Evolutionary conservation across 2,329 filamentous ascomycete genomes (phyloP).

Genomic region (Tolypocladium cylindrosporum): DNA sequence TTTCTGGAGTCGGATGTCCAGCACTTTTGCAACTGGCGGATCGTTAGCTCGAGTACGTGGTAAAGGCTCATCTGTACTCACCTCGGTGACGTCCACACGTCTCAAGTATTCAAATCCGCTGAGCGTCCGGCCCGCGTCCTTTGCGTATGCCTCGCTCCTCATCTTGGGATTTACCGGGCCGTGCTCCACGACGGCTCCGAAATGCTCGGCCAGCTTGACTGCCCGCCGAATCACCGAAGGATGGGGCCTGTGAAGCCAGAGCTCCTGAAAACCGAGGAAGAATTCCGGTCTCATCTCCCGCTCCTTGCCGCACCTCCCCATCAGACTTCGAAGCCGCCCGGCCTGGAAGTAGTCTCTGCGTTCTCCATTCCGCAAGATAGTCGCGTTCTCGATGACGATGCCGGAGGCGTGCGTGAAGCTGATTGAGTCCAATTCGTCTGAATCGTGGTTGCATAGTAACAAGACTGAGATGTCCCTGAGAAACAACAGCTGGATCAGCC

Average conservation of each 20-base stretch:
- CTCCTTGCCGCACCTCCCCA: conserved; percentile 17
- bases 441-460: conserved; percentile 12
- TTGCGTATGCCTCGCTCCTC: not conserved
- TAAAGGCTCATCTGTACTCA: not conserved
- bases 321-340: conserved; percentile 19
- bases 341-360: conserved; percentile 33
- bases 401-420: conserved; percentile 23
- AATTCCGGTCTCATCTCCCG: conserved; percentile 21
- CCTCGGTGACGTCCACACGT: conserved; percentile 17
- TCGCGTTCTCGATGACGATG: conserved; percentile 30
- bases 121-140: conserved; percentile 10
- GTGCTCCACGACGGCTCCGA: conserved; percentile 23
- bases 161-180: conserved; percentile 5
- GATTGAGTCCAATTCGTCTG: conserved; percentile 9
- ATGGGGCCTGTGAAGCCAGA: conserved; percentile 20
- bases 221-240: conserved; percentile 24
- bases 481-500: conserved; percentile 3
- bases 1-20: conserved; percentile 16
- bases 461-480: conserved; percentile 7
- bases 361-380: conserved; percentile 27
- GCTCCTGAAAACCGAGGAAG: conserved; percentile 25
- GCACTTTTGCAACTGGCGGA: conserved; percentile 13
- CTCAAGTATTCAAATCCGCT: conserved; percentile 26
- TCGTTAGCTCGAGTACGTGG: not conserved
- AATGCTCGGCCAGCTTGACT: conserved; percentile 24